Evolutionary conservation across 228 moss, liverwort and hornwort genomes (phyloP).

Genomic region (Sphagnum fallax): DNA sequence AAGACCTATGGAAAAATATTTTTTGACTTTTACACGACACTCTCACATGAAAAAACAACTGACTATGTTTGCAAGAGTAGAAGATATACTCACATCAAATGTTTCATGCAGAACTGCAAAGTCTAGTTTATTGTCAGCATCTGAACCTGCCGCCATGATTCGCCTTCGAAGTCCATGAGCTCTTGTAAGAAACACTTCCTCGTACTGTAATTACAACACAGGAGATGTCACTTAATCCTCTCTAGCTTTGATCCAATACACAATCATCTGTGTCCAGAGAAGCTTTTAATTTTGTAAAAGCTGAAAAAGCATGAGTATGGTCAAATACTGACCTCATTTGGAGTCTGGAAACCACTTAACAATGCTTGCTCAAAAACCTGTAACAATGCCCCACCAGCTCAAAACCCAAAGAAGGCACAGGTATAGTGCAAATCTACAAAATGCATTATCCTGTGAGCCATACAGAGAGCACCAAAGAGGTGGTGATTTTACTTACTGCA

Average conservation of each 20-base stretch:
- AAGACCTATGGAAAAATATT: no score
- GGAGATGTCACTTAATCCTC: neutral
- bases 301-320: neutral
- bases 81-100: conserved; percentile 50
- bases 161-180: conserved; percentile 77
- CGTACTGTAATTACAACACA: conserved; percentile 33
- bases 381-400: conserved; percentile 8
- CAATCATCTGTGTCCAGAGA: no score
- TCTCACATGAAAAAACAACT: neutral
- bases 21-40: neutral
- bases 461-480: neutral
- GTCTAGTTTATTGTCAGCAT: conserved; percentile 33
- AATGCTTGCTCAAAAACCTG: conserved; percentile 87
- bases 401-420: neutral
- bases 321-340: conserved; percentile 55
- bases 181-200: conserved; percentile 64
- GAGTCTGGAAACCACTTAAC: conserved; percentile 63
- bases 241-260: neutral
- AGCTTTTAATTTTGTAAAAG: neutral
- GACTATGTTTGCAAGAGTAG: neutral
- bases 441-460: neutral
- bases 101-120: conserved; percentile 55
- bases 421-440: neutral
- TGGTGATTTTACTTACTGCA: conserved; percentile 30
- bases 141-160: conserved; percentile 37